These are phyloP conservation scores for Farysia itapuensis DNA, from an alignment of 1,284 basidiomycete species.

Conservation along the genomic window DNA sequence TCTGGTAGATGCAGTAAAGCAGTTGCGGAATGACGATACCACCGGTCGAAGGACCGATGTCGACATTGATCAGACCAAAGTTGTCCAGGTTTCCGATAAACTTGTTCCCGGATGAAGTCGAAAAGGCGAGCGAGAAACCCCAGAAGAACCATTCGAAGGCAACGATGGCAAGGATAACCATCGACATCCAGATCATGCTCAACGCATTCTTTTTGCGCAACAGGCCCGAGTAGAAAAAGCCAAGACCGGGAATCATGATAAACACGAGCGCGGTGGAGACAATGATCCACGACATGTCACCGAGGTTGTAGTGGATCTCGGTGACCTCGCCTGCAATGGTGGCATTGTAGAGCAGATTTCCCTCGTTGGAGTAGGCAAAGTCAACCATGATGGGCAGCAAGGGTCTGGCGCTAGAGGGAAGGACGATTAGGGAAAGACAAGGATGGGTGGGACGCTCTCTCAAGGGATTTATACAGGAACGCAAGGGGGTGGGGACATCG, in stretches of 20 bases:
- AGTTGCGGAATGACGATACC: slow-evolving; percentile 69
- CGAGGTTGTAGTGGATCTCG: slow-evolving; percentile 59
- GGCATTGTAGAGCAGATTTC: not conserved
- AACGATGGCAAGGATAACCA: slow-evolving; percentile 75
- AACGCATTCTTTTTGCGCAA: slow-evolving; percentile 84
- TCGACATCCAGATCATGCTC: slow-evolving; percentile 83
- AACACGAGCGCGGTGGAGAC: slow-evolving; percentile 67
- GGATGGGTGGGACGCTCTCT: not conserved
- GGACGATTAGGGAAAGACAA: no score
- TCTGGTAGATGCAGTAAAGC: slow-evolving; percentile 84
- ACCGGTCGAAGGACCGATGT: slow-evolving; percentile 70
- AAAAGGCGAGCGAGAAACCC: slow-evolving; percentile 62
- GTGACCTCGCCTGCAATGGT: not conserved
- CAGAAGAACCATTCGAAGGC: slow-evolving; percentile 68
- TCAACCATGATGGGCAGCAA: slow-evolving; percentile 1
- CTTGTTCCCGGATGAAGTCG: slow-evolving; percentile 52
- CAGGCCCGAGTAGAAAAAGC: slow-evolving; percentile 82
- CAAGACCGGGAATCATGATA: slow-evolving; percentile 77
- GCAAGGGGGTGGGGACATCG: no score
- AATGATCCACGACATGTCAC: slow-evolving; percentile 65
- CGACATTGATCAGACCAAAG: slow-evolving; percentile 80
- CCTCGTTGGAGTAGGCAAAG: not conserved
- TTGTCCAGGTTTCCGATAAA: slow-evolving; percentile 68
- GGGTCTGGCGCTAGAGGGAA: no score
- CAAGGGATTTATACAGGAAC: no score